Conservation (phyloP, 2,329 filamentous ascomycete genomes). For the Neonectria hederae region DNA sequence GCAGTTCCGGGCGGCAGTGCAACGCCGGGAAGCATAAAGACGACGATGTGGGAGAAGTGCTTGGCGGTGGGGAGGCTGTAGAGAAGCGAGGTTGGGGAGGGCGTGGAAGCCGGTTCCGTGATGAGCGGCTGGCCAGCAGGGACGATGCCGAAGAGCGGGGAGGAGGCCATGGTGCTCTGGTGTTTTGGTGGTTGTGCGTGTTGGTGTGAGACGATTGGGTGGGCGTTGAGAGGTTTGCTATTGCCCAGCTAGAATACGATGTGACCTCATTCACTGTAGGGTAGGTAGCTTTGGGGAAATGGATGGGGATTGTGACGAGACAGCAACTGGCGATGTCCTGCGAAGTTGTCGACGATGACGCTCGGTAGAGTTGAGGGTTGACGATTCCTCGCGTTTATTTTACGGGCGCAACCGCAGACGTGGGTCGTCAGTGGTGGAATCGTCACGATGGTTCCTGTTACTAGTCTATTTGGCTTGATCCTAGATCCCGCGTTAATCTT, state of each 20-base stretch:
- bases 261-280: constrained; percentile 1
- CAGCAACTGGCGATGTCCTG: neutral
- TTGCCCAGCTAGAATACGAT: neutral
- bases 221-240: neutral
- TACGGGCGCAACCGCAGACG: neutral
- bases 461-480: neutral
- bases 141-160: constrained; percentile 66
- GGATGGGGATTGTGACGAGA: neutral
- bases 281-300: neutral
- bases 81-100: constrained; percentile 64
- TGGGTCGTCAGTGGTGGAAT: constrained; percentile 11
- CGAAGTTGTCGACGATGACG: neutral
- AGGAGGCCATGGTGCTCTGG: constrained; percentile 50
- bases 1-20: constrained; percentile 78
- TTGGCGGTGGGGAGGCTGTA: constrained; percentile 60
- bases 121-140: constrained; percentile 68
- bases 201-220: constrained; percentile 26
- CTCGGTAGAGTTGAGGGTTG: neutral
- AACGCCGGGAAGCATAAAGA: constrained; percentile 86
- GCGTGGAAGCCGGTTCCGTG: constrained; percentile 62
- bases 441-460: constrained; percentile 13
- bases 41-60: constrained; percentile 82
- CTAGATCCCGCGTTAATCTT: neutral
- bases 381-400: neutral
- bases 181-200: neutral